Evolutionary conservation across 1,139 yeast species (phyloP).

Genomic region (Blastobotrys petasosporus): DNA sequence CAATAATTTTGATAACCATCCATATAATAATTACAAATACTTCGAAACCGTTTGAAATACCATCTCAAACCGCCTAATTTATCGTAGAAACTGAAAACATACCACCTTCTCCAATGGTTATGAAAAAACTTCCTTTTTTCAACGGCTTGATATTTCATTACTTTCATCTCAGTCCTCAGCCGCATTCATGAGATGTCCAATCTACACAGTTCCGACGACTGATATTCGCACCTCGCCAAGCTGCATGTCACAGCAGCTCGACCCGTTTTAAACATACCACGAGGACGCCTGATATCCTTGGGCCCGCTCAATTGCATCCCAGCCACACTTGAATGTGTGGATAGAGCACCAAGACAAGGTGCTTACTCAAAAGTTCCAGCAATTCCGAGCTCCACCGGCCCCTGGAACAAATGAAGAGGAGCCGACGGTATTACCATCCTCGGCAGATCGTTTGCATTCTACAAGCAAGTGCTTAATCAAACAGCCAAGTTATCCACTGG

Average conservation of each 20-base stretch:
- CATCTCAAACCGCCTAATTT: no score
- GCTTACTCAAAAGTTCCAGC: constrained; percentile 53
- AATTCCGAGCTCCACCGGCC: constrained; percentile 27
- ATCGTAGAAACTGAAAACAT: no score
- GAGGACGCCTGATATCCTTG: constrained; percentile 43
- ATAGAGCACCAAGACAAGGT: constrained; percentile 73
- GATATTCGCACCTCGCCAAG: no score
- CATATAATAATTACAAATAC: no score
- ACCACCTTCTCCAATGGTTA: no score
- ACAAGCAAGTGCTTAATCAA: constrained; percentile 67
- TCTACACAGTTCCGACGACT: no score
- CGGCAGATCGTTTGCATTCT: constrained; percentile 76
- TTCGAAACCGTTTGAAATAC: no score
- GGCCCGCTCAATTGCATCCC: constrained; percentile 67
- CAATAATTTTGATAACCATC: no score
- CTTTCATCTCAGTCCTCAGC: no score
- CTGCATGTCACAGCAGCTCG: no score
- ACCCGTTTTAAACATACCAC: constrained; percentile 73
- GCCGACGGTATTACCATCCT: constrained; percentile 68
- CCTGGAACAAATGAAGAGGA: constrained; percentile 35
- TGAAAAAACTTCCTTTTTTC: no score
- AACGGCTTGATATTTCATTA: background rate
- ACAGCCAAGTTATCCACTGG: constrained; percentile 71
- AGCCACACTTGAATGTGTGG: constrained; percentile 82
- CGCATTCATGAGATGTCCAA: no score